Conservation (phyloP, 345 rosid species). For the Gossypium arboreum region DNA sequence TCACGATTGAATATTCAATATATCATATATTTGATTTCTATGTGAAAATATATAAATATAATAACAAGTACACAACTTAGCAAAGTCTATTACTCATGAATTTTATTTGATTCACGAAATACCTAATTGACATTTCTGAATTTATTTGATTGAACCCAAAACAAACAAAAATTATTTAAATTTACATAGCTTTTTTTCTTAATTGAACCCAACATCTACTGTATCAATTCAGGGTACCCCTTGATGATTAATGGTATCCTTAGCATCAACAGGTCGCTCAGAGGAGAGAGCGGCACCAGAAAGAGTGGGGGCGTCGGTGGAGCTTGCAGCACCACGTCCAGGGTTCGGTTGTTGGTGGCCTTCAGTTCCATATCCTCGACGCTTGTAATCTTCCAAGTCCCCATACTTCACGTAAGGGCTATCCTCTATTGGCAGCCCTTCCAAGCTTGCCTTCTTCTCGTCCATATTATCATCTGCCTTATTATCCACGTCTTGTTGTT, state of each 20-base stretch:
- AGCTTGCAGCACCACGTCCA: conserved; percentile 57
- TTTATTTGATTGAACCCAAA: background rate
- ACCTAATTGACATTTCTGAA: too few relatives aligned
- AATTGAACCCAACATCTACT: background rate
- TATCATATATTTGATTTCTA: too few relatives aligned
- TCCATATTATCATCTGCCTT: conserved; percentile 1
- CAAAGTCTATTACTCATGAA: too few relatives aligned
- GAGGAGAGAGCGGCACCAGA: conserved; percentile 36
- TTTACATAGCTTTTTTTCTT: background rate
- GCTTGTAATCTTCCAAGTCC: conserved; percentile 52
- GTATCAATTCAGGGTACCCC: conserved; percentile 19
- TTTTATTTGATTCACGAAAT: too few relatives aligned
- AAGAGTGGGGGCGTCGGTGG: conserved; percentile 72
- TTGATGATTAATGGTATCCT: conserved; percentile 28
- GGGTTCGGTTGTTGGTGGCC: conserved; percentile 52
- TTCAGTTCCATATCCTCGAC: conserved; percentile 48
- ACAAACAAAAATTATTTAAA: background rate
- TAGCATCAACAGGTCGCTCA: conserved; percentile 14
- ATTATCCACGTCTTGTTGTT: conserved; percentile 8
- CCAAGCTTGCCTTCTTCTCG: conserved; percentile 12
- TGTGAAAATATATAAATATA: too few relatives aligned
- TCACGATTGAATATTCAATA: too few relatives aligned
- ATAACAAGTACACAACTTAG: too few relatives aligned
- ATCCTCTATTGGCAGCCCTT: conserved; percentile 31
- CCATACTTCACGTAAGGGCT: conserved; percentile 37